These are phyloP conservation scores for Stenogyne calaminthoides DNA, from an alignment of 305 asterid genomes.

Conservation along the genomic window DNA sequence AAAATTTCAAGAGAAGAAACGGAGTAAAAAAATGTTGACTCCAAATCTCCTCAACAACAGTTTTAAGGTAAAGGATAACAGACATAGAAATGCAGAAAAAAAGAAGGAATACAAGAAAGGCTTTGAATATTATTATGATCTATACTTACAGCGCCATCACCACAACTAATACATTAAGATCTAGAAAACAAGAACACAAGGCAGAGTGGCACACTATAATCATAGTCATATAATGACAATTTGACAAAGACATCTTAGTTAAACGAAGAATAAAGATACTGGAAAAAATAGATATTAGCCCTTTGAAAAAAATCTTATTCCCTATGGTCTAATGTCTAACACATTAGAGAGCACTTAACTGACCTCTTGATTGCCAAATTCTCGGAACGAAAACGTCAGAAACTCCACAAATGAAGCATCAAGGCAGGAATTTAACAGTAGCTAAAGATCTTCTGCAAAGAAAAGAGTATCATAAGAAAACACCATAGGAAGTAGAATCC, in stretches of 20 bases:
- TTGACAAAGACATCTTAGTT: not conserved
- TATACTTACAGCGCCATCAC: no score
- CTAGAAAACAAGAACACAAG: not conserved
- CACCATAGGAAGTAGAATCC: slow-evolving; percentile 12
- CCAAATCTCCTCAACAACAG: not conserved
- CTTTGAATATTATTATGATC: not conserved
- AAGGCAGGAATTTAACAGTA: slow-evolving; percentile 20
- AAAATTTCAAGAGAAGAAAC: not conserved
- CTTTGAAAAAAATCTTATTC: not conserved
- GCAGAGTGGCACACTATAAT: not conserved
- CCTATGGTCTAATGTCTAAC: not conserved
- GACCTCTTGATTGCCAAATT: slow-evolving; percentile 4
- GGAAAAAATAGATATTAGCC: not conserved
- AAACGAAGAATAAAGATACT: not conserved
- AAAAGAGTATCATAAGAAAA: slow-evolving; percentile 23
- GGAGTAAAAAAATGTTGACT: not conserved
- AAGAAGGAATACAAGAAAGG: not conserved
- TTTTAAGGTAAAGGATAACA: not conserved
- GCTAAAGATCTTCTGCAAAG: slow-evolving; percentile 29
- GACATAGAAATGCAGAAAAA: not conserved
- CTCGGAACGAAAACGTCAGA: not conserved
- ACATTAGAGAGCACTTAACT: slow-evolving; percentile 4
- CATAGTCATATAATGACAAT: not conserved
- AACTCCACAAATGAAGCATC: slow-evolving; percentile 27
- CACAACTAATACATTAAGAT: not conserved